A percentile compares a stretch with the other conserved stretches of the same genome.
phyloP scores from a whole-genome alignment of 1,284 basidiomycete genomes.

The Athelia psychrophila region DNA sequence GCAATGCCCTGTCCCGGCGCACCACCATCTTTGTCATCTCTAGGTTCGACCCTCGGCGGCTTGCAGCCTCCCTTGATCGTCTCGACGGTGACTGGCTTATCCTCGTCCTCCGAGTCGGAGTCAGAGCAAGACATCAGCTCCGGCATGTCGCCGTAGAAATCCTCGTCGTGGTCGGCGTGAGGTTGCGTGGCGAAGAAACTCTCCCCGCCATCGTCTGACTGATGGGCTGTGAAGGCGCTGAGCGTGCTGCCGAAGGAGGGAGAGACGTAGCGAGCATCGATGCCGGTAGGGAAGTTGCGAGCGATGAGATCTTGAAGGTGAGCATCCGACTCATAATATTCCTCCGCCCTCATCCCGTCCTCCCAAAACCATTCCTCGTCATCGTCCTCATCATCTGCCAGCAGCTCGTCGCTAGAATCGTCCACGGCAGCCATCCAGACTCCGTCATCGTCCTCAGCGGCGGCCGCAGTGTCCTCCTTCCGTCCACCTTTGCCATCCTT shows the following conservation, averaged over 20 bases:
- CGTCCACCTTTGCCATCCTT: conserved; percentile 6
- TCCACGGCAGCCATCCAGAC: conserved; percentile 7
- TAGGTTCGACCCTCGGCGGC: no score
- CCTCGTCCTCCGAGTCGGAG: no score
- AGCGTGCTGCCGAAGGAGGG: background rate
- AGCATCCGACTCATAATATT: background rate
- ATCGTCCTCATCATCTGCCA: background rate
- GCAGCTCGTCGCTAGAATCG: background rate
- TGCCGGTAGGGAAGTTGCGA: background rate
- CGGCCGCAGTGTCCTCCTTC: conserved; percentile 4
- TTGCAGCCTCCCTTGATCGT: no score
- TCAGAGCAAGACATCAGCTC: no score
- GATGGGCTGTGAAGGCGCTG: no score
- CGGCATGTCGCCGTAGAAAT: no score
- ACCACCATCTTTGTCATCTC: no score
- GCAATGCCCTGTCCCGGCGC: no score
- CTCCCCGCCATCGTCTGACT: no score
- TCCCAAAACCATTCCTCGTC: background rate
- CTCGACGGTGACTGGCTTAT: no score
- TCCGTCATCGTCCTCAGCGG: conserved; percentile 3
- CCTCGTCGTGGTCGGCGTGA: no score
- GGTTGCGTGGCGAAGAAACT: no score
- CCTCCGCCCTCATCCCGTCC: background rate
- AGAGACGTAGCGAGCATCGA: background rate
- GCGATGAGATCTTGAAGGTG: background rate